Conservation (phyloP, 768 basidiomycete species). For the Heimioporus sp. region DNA sequence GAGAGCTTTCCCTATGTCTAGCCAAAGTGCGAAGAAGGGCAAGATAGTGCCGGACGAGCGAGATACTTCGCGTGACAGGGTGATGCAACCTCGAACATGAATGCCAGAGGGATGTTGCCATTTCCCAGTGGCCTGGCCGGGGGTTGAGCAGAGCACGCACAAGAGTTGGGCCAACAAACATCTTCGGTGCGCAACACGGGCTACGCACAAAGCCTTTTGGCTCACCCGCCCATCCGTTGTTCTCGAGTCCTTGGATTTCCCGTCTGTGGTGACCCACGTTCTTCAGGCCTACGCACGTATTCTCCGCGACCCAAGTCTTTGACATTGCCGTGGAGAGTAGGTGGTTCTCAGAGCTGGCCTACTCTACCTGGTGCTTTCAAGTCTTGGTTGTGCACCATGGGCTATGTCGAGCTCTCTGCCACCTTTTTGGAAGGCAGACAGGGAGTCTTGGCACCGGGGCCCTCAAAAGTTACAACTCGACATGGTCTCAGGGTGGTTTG, state of each 20-base stretch:
- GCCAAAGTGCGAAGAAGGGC: constrained; percentile 33
- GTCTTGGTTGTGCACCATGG: constrained; percentile 53
- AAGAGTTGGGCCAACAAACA: constrained; percentile 8
- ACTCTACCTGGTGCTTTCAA: constrained; percentile 54
- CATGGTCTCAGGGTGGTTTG: constrained; percentile 48
- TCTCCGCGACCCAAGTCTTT: constrained; percentile 39
- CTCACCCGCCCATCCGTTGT: constrained; percentile 32
- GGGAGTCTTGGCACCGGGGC: constrained; percentile 33
- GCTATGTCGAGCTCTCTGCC: constrained; percentile 29
- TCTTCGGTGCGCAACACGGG: constrained; percentile 19
- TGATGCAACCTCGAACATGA: constrained; percentile 9
- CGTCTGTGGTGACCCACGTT: constrained; percentile 22
- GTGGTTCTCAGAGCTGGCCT: constrained; percentile 9
- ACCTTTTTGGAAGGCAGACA: constrained; percentile 14
- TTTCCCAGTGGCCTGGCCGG: constrained; percentile 19
- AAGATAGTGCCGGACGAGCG: constrained; percentile 51
- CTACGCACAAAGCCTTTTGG: constrained; percentile 34
- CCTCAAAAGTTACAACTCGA: constrained; percentile 53
- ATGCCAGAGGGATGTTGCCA: constrained; percentile 54
- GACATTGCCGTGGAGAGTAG: constrained; percentile 37
- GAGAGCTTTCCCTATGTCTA: constrained; percentile 22
- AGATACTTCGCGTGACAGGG: constrained; percentile 28
- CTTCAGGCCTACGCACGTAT: constrained; percentile 41
- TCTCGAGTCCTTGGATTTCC: constrained; percentile 10
- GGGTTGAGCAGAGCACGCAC: constrained; percentile 45